Percentiles rank a stretch among this genome's conserved stretches.
Conservation (phyloP, 2,329 filamentous ascomycete genomes). For the Epichloe elymi region DNA sequence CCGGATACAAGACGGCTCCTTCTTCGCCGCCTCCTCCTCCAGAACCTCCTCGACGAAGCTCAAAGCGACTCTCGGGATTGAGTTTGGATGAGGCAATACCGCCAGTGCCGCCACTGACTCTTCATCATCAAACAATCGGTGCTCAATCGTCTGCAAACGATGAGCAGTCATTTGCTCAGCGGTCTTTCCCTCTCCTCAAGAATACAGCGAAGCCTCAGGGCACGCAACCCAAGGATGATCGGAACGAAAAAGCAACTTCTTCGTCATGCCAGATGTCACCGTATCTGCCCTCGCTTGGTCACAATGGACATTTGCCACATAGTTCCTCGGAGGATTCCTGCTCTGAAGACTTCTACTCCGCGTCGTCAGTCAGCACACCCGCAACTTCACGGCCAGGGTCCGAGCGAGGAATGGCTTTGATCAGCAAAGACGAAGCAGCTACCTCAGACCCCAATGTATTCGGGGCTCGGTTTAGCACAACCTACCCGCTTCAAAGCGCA, state of each 20-base stretch:
- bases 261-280: background rate
- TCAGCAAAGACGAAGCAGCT: conserved; percentile 2
- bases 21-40: conserved; percentile 12
- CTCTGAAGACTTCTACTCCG: conserved; percentile 24
- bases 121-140: background rate
- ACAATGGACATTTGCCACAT: conserved; percentile 2
- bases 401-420: conserved; percentile 19
- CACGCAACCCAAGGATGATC: background rate
- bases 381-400: conserved; percentile 28
- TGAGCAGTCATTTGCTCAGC: background rate
- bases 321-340: conserved; percentile 26
- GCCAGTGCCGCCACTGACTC: background rate
- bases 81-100: conserved; percentile 5
- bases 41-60: conserved; percentile 16
- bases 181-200: conserved; percentile 1
- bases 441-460: conserved; percentile 1
- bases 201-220: background rate
- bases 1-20: conserved; percentile 9
- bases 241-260: background rate
- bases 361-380: conserved; percentile 24
- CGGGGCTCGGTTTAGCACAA: background rate
- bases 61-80: conserved; percentile 12
- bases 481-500: conserved; percentile 1
- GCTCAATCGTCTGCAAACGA: background rate
- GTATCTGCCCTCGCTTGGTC: background rate